Evolutionary conservation across 768 basidiomycete species (phyloP).

Genomic region (Strobilomyces echinocephalus): DNA sequence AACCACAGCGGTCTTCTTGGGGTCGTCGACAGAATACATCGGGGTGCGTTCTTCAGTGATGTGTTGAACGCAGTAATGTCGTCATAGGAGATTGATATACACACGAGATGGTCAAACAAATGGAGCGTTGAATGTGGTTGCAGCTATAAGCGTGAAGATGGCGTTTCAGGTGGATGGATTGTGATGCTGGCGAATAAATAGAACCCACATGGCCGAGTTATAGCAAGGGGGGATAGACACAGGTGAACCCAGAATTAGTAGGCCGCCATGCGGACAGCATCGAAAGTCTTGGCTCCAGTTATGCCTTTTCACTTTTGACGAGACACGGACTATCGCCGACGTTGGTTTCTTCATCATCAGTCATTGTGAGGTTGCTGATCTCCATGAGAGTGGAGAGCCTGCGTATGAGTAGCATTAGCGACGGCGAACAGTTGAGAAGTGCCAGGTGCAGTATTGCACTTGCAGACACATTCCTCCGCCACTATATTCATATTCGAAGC

Average conservation of each 20-base stretch:
- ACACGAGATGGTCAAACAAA: too few relatives aligned
- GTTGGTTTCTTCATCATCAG: constrained; percentile 75
- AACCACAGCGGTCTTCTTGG: too few relatives aligned
- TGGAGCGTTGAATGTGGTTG: too few relatives aligned
- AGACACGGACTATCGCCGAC: constrained; percentile 81
- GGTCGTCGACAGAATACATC: too few relatives aligned
- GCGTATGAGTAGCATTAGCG: too few relatives aligned
- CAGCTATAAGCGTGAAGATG: too few relatives aligned
- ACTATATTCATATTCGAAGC: constrained; percentile 93
- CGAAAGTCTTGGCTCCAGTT: constrained; percentile 67
- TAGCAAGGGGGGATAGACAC: not conserved
- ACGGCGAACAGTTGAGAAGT: constrained; percentile 61
- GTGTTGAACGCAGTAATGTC: too few relatives aligned
- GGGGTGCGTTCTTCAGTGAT: too few relatives aligned
- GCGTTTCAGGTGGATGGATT: too few relatives aligned
- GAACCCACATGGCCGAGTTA: not conserved
- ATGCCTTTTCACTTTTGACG: constrained; percentile 60
- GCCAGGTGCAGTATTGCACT: constrained; percentile 65
- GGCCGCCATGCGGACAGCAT: constrained; percentile 49
- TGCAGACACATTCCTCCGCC: too few relatives aligned
- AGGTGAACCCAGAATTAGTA: constrained; percentile 32
- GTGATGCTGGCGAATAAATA: too few relatives aligned
- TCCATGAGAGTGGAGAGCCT: constrained; percentile 67
- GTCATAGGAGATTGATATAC: too few relatives aligned
- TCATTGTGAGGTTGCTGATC: constrained; percentile 55